Percentiles rank a stretch among this genome's conserved stretches.
Conservation (phyloP, 139 green algal species). For the Micractinium conductrix region DNA sequence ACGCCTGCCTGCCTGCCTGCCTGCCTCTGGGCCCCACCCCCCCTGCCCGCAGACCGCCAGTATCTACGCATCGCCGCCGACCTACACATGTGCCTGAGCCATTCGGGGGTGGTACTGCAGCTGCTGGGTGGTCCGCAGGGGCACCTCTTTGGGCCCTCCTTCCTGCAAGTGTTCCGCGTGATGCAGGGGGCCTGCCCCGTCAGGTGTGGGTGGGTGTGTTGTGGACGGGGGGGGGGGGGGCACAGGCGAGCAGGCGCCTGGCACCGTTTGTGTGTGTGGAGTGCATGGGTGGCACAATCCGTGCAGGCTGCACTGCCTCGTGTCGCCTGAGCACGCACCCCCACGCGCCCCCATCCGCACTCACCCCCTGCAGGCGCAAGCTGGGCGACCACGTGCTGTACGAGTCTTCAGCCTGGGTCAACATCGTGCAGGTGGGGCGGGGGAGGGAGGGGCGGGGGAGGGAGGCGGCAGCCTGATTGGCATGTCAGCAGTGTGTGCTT, state of each 20-base stretch:
- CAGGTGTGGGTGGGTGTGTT: background rate
- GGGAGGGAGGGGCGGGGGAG: no score
- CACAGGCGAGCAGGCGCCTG: no score
- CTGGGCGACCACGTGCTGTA: slow-evolving; percentile 30
- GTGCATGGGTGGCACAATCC: no score
- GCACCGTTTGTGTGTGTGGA: no score
- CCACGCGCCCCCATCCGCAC: no score
- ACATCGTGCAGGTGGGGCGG: slow-evolving; percentile 25
- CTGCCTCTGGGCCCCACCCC: background rate
- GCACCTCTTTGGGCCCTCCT: background rate
- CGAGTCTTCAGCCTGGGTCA: background rate
- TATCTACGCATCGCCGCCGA: slow-evolving; percentile 50
- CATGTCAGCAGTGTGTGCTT: no score
- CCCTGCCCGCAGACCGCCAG: background rate
- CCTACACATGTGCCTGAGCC: slow-evolving; percentile 38
- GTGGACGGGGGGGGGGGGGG: no score
- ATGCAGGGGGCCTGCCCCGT: slow-evolving; percentile 18
- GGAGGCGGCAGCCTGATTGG: no score
- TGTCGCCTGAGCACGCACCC: background rate
- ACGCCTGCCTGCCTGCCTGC: background rate
- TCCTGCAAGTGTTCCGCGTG: slow-evolving; percentile 23
- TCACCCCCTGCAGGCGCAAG: slow-evolving; percentile 15
- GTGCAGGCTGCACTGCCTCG: background rate
- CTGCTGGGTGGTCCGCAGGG: slow-evolving; percentile 34
- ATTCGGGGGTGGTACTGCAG: slow-evolving; percentile 26